Base-by-base conservation (phyloP, 176 grass and related monocot species). In the Phyllostachys edulis region DNA sequence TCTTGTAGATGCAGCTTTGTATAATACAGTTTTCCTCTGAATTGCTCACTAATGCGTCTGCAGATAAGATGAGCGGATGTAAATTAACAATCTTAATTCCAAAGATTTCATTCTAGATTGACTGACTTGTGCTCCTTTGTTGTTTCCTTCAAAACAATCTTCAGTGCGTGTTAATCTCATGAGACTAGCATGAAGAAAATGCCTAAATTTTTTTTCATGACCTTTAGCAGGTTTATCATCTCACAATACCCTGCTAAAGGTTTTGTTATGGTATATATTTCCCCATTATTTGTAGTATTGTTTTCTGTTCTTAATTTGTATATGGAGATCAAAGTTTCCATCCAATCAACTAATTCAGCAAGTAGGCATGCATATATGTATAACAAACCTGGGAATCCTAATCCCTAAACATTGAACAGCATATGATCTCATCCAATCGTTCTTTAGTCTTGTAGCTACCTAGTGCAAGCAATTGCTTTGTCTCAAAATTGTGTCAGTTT, bases 41-140 rank as follows among this genome's bases (percentile, higher is more conserved):
- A 87, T 86, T 78, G 80, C 49, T 87, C 61, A 90, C 87, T 90
- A 79, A 94, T 97, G 89, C 84, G 81, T 85, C 89, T 90, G 89
- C 87, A 69, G 65, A 88, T 87, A 90, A 83, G 87, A 84, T 42
- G 69, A 87, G 73, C 87, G 92, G 93, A 82, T 95, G 90, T 95
- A 95, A 85, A 92, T 92, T 95, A 90, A 88, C 82, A 81, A 85
- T 90, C 73, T 85, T 87, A 88, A 87, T 92, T 84, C 59, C 78
- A 88, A 86, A 88, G 46, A 78, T 90, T 87, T 81, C 54, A 81
- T 80, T 78, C 81, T 61, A 72, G 50, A 65, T 72, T 76, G 66
- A 24, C 55, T 69, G 49, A 82, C 46, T 38, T 79, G 40, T 79
- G 24, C 34, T 87, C 26, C 54, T 63, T 57, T 73, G 32, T 82